Percentiles rank a stretch among this genome's conserved stretches.
These are phyloP conservation scores for Pyrenophora graminea DNA, from an alignment of 2,329 filamentous ascomycete genomes.

Conservation along the genomic window DNA sequence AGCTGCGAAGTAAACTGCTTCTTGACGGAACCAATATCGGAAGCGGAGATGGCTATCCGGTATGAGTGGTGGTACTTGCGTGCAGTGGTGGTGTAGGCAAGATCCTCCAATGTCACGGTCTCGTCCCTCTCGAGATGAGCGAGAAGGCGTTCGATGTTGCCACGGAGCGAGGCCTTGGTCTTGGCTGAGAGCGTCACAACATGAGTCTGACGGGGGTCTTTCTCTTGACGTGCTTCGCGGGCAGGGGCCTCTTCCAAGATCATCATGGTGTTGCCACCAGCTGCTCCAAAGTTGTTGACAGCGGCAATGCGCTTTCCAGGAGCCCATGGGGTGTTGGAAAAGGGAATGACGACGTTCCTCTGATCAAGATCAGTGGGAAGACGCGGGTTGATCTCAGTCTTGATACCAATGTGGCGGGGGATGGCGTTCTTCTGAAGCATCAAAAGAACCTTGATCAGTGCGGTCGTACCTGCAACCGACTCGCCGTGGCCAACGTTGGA, in stretches of 20 bases:
- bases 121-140: slow-evolving; percentile 3
- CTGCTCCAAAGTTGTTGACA: slow-evolving; percentile 47
- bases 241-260: slow-evolving; percentile 27
- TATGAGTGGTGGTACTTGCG: slow-evolving; percentile 25
- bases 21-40: slow-evolving; percentile 1
- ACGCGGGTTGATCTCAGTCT: slow-evolving; percentile 63
- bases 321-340: slow-evolving; percentile 14
- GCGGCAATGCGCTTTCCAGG: slow-evolving; percentile 14
- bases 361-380: slow-evolving; percentile 62
- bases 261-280: slow-evolving; percentile 44
- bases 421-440: slow-evolving; percentile 31
- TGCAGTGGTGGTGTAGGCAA: slow-evolving; percentile 31
- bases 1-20: slow-evolving; percentile 5
- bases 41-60: slow-evolving; percentile 9
- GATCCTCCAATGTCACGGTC: neutral
- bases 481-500: slow-evolving; percentile 46
- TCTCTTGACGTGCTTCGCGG: neutral
- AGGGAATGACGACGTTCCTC: slow-evolving; percentile 60
- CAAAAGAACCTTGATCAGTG: slow-evolving; percentile 43
- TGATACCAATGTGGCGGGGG: slow-evolving; percentile 40
- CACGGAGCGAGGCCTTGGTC: slow-evolving; percentile 5
- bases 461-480: slow-evolving; percentile 35
- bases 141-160: slow-evolving; percentile 4
- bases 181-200: slow-evolving; percentile 21
- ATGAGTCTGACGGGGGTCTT: slow-evolving; percentile 16